These are phyloP conservation scores for Trichoderma sp. DNA, from an alignment of 2,329 filamentous ascomycete species.

Conservation along the genomic window DNA sequence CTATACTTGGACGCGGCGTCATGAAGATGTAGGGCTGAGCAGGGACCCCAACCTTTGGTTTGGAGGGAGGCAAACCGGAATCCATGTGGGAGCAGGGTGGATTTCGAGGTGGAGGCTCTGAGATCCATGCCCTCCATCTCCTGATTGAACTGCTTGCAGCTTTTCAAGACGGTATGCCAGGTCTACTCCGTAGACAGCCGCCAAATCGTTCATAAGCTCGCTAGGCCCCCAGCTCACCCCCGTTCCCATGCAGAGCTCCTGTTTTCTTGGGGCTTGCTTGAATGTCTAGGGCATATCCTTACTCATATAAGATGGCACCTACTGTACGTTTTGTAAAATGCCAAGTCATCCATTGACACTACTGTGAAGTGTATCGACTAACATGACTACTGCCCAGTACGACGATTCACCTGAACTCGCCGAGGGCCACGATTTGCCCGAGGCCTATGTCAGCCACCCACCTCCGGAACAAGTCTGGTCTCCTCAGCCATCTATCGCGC, in stretches of 20 bases:
- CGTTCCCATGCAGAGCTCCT: background rate
- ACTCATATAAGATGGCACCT: slow-evolving; percentile 13
- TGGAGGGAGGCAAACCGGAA: background rate
- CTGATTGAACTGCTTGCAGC: background rate
- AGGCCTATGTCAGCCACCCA: background rate
- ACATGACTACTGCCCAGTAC: slow-evolving; percentile 1
- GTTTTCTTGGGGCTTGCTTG: slow-evolving; percentile 3
- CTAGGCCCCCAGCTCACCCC: background rate
- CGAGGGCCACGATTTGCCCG: background rate
- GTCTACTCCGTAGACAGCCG: background rate
- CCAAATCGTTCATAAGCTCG: slow-evolving; percentile 10
- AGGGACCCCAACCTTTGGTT: background rate
- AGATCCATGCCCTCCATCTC: slow-evolving; percentile 5
- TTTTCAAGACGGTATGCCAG: background rate
- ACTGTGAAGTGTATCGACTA: background rate
- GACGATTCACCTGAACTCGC: slow-evolving; percentile 4
- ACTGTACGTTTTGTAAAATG: background rate
- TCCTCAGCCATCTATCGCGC: slow-evolving; percentile 8
- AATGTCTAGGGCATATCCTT: slow-evolving; percentile 1
- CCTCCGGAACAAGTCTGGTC: background rate
- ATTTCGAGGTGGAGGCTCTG: background rate
- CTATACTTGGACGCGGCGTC: background rate
- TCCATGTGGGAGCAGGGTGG: background rate
- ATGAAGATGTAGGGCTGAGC: slow-evolving; percentile 5
- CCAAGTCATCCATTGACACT: background rate